A percentile compares a stretch with the other conserved stretches of the same genome.
These are phyloP conservation scores for Amauroascus niger DNA, from an alignment of 2,329 filamentous ascomycete species.

Conservation along the genomic window DNA sequence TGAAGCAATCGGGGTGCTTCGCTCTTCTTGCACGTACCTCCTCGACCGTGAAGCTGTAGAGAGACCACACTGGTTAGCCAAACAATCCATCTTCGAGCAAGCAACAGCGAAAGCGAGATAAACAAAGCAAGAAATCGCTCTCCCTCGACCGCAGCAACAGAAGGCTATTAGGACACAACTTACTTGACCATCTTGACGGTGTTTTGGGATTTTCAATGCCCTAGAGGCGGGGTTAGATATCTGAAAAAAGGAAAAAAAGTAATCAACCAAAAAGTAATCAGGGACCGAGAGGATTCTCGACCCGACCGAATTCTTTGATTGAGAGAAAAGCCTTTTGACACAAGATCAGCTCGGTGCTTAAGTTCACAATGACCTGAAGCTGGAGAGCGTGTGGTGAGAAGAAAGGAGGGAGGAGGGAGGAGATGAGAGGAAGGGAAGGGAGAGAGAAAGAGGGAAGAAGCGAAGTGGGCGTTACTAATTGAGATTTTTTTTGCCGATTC, in stretches of 20 bases:
- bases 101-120: slow-evolving; percentile 10
- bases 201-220: slow-evolving; percentile 30
- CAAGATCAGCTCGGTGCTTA: slow-evolving; percentile 18
- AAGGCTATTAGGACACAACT: slow-evolving; percentile 41
- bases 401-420: background rate
- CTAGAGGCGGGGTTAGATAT: slow-evolving; percentile 33
- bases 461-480: slow-evolving; percentile 23
- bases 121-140: background rate
- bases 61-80: slow-evolving; percentile 27
- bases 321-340: slow-evolving; percentile 14
- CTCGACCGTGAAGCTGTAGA: slow-evolving; percentile 87
- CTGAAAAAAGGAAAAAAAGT: slow-evolving; percentile 25
- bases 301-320: slow-evolving; percentile 23
- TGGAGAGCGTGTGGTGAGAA: slow-evolving; percentile 19
- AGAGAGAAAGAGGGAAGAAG: slow-evolving; percentile 5
- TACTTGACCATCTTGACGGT: slow-evolving; percentile 99
- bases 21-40: slow-evolving; percentile 47
- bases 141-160: slow-evolving; percentile 11
- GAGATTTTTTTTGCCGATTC: slow-evolving; percentile 22
- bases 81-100: slow-evolving; percentile 3
- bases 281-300: slow-evolving; percentile 39
- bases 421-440: background rate
- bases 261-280: slow-evolving; percentile 29
- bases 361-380: slow-evolving; percentile 21
- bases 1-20: slow-evolving; percentile 12